Base-by-base conservation (phyloP, 768 basidiomycete species). In the Rhodocollybia butyracea region DNA sequence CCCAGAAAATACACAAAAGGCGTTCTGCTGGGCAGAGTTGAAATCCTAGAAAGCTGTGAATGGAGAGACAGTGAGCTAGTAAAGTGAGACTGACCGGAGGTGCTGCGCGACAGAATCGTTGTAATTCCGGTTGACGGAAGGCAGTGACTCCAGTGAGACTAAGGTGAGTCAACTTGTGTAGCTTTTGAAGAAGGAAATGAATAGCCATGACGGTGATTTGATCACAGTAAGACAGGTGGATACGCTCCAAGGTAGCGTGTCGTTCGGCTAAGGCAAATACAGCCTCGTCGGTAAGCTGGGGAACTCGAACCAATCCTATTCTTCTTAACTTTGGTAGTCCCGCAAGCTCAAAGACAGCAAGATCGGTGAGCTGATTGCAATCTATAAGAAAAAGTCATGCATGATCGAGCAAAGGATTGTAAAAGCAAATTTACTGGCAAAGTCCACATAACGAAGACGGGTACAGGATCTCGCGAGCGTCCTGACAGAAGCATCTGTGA, bases 1-100 rank as follows among this genome's bases (percentile, higher is more conserved):
- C 21, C 94, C 92, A 11, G 96, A 98, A 74, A 91, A 99, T 15
- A 99, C 97, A 70, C 97, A 98, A 67, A 98, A 99, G 3, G 92
- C 84, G 19, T 82, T 77, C 46, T 92, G 85, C 67, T 99, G 97
- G 45, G 86, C 88, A 34, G 86, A 77, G 65, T 91, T 98, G 69
- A 96, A 98, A 54, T 96, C 93, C 93, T 96, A 65, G 4, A 42
- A 21, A 24, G 46, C 7, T 15, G 6, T 10, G 7, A 46, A 24
- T 13, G 22, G 27, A 26, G 31, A 5, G 36, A 26, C 17, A 24
- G 24, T 17, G 13, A 50, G 6, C 17, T 8, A 22, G 12, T 46
- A 43, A 10, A 47, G 21, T 29, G 10, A 46, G 3, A 78, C 84
- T 58, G 63, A 96, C 94, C 64, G 82, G 76, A 13, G 97, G 97